These are phyloP conservation scores for Penicillium sp. DNA, from an alignment of 2,329 filamentous ascomycete species.

Conservation along the genomic window DNA sequence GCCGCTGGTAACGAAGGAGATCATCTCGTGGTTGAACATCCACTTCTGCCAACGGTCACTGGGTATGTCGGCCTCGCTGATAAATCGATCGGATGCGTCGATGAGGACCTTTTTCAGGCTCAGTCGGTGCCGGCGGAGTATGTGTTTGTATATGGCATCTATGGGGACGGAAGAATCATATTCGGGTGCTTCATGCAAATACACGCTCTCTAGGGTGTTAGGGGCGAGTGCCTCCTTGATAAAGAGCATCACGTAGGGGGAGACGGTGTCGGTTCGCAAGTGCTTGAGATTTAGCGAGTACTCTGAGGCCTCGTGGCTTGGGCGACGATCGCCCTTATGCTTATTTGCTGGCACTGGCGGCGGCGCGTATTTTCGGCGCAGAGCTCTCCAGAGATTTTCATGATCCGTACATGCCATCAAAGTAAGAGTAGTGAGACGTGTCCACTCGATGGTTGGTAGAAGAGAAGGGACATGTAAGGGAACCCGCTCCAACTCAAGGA, in stretches of 20 bases:
- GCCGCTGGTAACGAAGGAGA: conserved; percentile 74
- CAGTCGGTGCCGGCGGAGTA: conserved; percentile 68
- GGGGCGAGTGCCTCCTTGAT: conserved; percentile 76
- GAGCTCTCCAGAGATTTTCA: conserved; percentile 72
- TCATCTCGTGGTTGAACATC: conserved; percentile 69
- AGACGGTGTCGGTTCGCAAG: conserved; percentile 74
- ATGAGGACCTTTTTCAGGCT: conserved; percentile 75
- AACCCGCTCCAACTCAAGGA: conserved; percentile 73
- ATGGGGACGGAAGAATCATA: conserved; percentile 64
- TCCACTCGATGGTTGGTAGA: conserved; percentile 73
- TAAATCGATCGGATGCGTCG: conserved; percentile 65
- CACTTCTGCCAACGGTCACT: conserved; percentile 65
- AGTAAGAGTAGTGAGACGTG: conserved; percentile 68
- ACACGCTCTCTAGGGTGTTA: conserved; percentile 76
- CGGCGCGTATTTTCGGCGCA: conserved; percentile 65
- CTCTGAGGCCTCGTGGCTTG: conserved; percentile 38
- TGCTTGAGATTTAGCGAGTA: conserved; percentile 70
- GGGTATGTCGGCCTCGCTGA: conserved; percentile 39
- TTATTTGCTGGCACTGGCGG: conserved; percentile 14
- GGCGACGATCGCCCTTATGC: conserved; percentile 8
- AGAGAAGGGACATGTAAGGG: conserved; percentile 72
- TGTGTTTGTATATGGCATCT: conserved; percentile 69
- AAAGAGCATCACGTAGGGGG: conserved; percentile 69
- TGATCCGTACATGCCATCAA: conserved; percentile 73
- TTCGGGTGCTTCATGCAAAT: conserved; percentile 67